phyloP scores from a whole-genome alignment of 345 rosid species.

The Garcia nutans region DNA sequence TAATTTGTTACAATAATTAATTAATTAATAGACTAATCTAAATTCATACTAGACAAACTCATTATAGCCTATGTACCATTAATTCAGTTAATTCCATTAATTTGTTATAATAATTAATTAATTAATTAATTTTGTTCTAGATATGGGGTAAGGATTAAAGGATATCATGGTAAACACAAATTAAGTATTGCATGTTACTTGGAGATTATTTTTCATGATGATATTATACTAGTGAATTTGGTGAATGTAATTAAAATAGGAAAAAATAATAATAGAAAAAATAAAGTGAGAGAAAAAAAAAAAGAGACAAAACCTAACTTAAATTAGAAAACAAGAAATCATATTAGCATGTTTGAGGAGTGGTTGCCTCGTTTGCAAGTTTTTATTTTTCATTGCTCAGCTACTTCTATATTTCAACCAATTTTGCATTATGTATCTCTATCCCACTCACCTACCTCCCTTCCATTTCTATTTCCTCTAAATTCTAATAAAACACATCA shows the following conservation, averaged over 20 bases:
- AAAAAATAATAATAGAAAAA: no score
- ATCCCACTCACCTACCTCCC: neutral
- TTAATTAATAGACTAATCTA: no score
- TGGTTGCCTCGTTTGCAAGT: conserved; percentile 22
- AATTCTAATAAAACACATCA: no score
- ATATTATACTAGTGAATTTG: conserved; percentile 8
- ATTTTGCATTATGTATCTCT: neutral
- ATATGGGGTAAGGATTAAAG: no score
- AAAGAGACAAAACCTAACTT: conserved; percentile 18
- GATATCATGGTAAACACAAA: no score
- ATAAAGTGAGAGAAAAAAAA: neutral
- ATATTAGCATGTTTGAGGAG: neutral
- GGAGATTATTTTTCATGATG: conserved; percentile 24
- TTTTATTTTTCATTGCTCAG: neutral
- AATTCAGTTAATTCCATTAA: no score
- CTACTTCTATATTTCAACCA: conserved; percentile 14
- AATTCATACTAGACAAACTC: no score
- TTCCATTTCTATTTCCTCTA: no score
- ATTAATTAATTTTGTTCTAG: no score
- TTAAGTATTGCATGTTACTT: neutral
- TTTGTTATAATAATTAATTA: no score
- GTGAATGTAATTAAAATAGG: neutral
- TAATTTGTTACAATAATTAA: no score
- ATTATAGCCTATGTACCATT: no score
- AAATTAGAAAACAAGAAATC: conserved; percentile 41